Evolutionary conservation across 257 asterid species (phyloP).

Genomic region (Petunia secreta): DNA sequence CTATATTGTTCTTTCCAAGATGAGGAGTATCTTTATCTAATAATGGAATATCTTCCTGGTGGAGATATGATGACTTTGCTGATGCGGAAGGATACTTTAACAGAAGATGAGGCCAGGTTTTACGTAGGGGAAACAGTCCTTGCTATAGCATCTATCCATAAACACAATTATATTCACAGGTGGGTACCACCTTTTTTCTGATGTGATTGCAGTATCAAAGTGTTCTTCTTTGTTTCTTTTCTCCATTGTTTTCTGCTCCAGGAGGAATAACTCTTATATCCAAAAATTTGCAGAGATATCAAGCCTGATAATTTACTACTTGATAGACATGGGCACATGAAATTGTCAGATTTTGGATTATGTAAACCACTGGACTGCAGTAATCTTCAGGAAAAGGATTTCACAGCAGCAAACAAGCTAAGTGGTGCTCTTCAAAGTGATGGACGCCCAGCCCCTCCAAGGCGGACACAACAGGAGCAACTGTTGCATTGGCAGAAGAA

Average conservation of each 20-base stretch:
- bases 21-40: conserved; percentile 88
- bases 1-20: conserved; percentile 98
- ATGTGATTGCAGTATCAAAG: conserved; percentile 24
- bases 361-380: conserved; percentile 97
- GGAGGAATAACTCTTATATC: conserved; percentile 20
- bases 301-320: conserved; percentile 97
- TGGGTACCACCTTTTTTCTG: conserved; percentile 36
- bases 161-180: conserved; percentile 95
- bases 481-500: conserved; percentile 92
- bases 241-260: background rate
- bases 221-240: conserved; percentile 25
- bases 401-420: conserved; percentile 63
- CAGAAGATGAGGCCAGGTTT: conserved; percentile 90
- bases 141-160: conserved; percentile 95
- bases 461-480: conserved; percentile 97
- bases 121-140: conserved; percentile 95
- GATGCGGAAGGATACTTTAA: conserved; percentile 91
- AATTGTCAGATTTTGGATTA: conserved; percentile 91
- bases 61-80: conserved; percentile 99
- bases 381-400: conserved; percentile 90
- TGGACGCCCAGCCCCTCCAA: conserved; percentile 88
- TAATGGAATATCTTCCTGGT: conserved; percentile 98
- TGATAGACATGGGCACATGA: conserved; percentile 94
- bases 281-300: conserved; percentile 74
- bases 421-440: conserved; percentile 90